Conservation (phyloP, 352 stramenopile species). For the Phytophthora sp. region DNA sequence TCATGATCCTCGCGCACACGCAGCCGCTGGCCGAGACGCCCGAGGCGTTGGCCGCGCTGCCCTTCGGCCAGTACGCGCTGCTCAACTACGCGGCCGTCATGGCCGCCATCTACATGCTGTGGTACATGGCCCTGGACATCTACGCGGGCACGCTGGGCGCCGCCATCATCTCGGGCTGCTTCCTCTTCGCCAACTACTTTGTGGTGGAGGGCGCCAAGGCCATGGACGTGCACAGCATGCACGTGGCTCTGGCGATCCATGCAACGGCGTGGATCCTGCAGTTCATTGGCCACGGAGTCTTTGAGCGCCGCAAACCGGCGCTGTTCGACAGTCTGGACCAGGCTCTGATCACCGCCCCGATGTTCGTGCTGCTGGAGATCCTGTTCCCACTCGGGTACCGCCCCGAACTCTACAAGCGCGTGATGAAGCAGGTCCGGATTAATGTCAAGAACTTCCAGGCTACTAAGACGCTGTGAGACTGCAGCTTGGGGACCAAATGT, state of each 20-base stretch:
- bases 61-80: constrained; percentile 58
- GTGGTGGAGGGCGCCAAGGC: constrained; percentile 36
- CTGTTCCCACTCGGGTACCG: constrained; percentile 85
- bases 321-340: constrained; percentile 90
- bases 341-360: constrained; percentile 78
- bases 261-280: constrained; percentile 68
- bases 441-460: constrained; percentile 71
- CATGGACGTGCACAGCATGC: constrained; percentile 58
- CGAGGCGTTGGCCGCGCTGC: constrained; percentile 27
- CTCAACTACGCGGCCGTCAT: constrained; percentile 73
- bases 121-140: constrained; percentile 80
- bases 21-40: constrained; percentile 44
- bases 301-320: constrained; percentile 85
- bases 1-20: constrained; percentile 71
- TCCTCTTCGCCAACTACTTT: constrained; percentile 72
- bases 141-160: constrained; percentile 67
- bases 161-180: constrained; percentile 51
- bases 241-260: constrained; percentile 66
- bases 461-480: constrained; percentile 40
- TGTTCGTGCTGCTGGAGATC: constrained; percentile 90
- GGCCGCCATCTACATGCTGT: constrained; percentile 74
- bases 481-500: too few relatives aligned
- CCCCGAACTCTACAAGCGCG: constrained; percentile 65
- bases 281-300: constrained; percentile 89
- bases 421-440: constrained; percentile 62